Conservation (phyloP, 805 yeast genomes). For the Metschnikowia rubicola region DNA sequence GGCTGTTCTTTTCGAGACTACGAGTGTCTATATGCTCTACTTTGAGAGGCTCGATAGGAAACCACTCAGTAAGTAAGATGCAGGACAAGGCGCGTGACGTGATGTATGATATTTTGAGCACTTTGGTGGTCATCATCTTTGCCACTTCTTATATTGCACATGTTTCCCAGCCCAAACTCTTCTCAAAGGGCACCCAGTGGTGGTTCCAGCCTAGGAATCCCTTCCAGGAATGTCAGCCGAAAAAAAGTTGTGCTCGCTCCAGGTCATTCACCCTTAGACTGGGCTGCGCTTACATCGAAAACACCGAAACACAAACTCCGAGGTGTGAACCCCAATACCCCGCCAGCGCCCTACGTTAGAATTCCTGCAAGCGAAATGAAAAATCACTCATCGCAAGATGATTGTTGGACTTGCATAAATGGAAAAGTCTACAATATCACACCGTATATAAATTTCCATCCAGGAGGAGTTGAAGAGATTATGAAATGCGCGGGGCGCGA, state of each 20-base stretch:
- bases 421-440: slow-evolving; percentile 87
- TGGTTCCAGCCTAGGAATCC: slow-evolving; percentile 12
- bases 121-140: neutral
- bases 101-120: neutral
- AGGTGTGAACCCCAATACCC: slow-evolving; percentile 48
- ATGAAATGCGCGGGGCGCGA: slow-evolving; percentile 81
- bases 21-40: slow-evolving; percentile 82
- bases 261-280: slow-evolving; percentile 83
- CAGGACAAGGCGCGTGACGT: slow-evolving; percentile 9
- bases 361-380: slow-evolving; percentile 56
- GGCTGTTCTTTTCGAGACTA: slow-evolving; percentile 63
- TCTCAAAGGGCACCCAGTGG: slow-evolving; percentile 29
- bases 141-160: neutral
- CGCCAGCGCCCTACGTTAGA: slow-evolving; percentile 48
- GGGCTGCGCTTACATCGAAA: slow-evolving; percentile 62
- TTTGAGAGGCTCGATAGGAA: slow-evolving; percentile 57
- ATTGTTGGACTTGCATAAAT: slow-evolving; percentile 82
- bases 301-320: slow-evolving; percentile 47
- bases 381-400: slow-evolving; percentile 55
- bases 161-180: slow-evolving; percentile 29
- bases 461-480: slow-evolving; percentile 84
- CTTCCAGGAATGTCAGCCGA: slow-evolving; percentile 16
- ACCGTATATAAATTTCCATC: slow-evolving; percentile 80
- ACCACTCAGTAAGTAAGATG: slow-evolving; percentile 8
- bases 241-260: slow-evolving; percentile 64